Base-by-base conservation (phyloP, 2,329 filamentous ascomycete species). In the Ophiostoma sp. region DNA sequence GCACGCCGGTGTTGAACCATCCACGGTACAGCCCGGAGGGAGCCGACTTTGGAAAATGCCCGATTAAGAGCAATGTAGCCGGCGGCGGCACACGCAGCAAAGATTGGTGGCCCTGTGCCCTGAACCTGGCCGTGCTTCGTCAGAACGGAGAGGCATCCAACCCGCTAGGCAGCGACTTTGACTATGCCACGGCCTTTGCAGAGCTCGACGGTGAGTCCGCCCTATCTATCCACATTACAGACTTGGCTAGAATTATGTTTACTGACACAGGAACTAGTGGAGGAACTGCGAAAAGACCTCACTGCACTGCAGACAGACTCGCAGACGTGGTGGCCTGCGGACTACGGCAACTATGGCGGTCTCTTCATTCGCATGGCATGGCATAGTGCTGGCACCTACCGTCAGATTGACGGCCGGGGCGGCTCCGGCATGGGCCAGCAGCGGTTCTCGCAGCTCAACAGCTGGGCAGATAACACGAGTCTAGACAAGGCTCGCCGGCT, bases 401-500 rank as follows among this genome's bases (percentile, higher is more conserved):
- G 91, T 76, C 87, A 90, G 77, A 84, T 83, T 68, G 90, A 93
- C 75, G 90, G 90, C 52, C 90, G 91, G 72, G 91, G 91, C 70
- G 91, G 91, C 72, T 89, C 87, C 76, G 90, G 90, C 69, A 82
- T 87, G 76, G 90, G 89, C 71, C 90, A 93, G 80, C 90, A 93
- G 81, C 87, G 91, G 57, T 93, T 93, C 76, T 90, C 90, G 69
- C 91, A 91, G 6, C 87, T 93, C 77, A 93, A 93, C 85, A 88
- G 87, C 82, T 93, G 90, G 90, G 90, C 90, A 60, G 90, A 93
- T 81, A 93, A 93, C 74, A 89, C 87, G 76, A 88, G 83, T 75
- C 85, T 93, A 69, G 90, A 93, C 85, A 93, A 93, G 85, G 90
- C 90, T 41, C 90, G 90, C 70, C 90, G 90, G 73, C 86, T 93